Percentiles rank a stretch among this genome's conserved stretches.
Evolutionary conservation across 768 basidiomycete species (phyloP).

Genomic region (Xerocomus potaroensis): DNA sequence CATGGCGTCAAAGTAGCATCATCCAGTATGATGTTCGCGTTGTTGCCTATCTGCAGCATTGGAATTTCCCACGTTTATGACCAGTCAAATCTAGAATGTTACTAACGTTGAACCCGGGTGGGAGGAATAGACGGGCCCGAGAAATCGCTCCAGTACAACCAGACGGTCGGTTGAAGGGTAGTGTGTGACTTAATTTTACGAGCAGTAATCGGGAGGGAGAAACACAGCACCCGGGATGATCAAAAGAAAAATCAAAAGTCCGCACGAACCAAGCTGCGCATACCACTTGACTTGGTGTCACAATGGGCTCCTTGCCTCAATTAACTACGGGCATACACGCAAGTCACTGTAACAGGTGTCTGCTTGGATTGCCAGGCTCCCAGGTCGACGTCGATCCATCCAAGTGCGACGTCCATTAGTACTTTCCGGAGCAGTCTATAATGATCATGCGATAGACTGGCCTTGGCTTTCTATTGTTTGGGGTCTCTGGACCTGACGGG

Average conservation of each 20-base stretch:
- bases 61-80: too few relatives aligned
- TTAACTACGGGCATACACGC: slow-evolving; percentile 53
- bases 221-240: not conserved
- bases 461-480: slow-evolving; percentile 85
- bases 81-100: too few relatives aligned
- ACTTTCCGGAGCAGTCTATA: slow-evolving; percentile 12
- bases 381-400: slow-evolving; percentile 70
- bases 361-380: slow-evolving; percentile 64
- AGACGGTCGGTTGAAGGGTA: too few relatives aligned
- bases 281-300: not conserved
- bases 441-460: slow-evolving; percentile 50
- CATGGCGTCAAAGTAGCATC: too few relatives aligned
- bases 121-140: too few relatives aligned
- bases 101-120: too few relatives aligned
- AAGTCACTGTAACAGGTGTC: slow-evolving; percentile 61
- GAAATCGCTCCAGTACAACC: too few relatives aligned
- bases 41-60: too few relatives aligned
- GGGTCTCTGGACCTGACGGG: slow-evolving; percentile 78
- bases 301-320: slow-evolving; percentile 18
- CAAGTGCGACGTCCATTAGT: slow-evolving; percentile 42
- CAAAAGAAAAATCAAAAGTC: not conserved
- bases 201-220: not conserved
- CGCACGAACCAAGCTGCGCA: not conserved
- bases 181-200: too few relatives aligned
- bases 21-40: too few relatives aligned